Conservation (phyloP, 495 filamentous ascomycete species). For the Aspergillus baeticus region DNA sequence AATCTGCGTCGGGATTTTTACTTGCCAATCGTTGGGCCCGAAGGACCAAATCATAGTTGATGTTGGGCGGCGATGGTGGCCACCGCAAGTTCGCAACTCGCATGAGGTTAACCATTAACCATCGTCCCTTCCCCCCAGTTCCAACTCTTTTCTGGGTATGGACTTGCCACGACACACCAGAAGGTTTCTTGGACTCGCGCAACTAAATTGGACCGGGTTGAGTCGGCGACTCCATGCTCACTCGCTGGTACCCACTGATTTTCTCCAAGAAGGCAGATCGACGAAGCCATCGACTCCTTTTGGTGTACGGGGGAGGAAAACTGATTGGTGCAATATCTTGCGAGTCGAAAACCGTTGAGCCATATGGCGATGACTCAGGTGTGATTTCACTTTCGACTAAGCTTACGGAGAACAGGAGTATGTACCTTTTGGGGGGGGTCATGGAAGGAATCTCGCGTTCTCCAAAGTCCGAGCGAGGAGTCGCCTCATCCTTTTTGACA, state of each 20-base stretch:
- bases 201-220: background rate
- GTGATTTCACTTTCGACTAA: slow-evolving; percentile 15
- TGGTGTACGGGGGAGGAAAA: slow-evolving; percentile 23
- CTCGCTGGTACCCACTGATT: slow-evolving; percentile 6
- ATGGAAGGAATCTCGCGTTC: background rate
- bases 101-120: background rate
- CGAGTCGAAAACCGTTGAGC: slow-evolving; percentile 24
- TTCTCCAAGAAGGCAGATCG: slow-evolving; percentile 23
- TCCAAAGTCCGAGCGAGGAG: background rate
- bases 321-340: slow-evolving; percentile 37
- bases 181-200: background rate
- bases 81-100: slow-evolving; percentile 14
- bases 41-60: slow-evolving; percentile 12
- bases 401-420: no score
- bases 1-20: slow-evolving; percentile 31
- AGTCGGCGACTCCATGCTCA: background rate
- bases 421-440: background rate
- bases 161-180: slow-evolving; percentile 14
- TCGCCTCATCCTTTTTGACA: background rate
- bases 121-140: background rate
- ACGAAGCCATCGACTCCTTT: slow-evolving; percentile 29
- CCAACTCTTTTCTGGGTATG: slow-evolving; percentile 14
- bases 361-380: slow-evolving; percentile 12
- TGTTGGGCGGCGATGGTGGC: slow-evolving; percentile 28
- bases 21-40: slow-evolving; percentile 28